A percentile compares a stretch with the other conserved stretches of the same genome.
Conservation (phyloP, 78 protist genomes). For the Blattamonas nauphoetae region DNA sequence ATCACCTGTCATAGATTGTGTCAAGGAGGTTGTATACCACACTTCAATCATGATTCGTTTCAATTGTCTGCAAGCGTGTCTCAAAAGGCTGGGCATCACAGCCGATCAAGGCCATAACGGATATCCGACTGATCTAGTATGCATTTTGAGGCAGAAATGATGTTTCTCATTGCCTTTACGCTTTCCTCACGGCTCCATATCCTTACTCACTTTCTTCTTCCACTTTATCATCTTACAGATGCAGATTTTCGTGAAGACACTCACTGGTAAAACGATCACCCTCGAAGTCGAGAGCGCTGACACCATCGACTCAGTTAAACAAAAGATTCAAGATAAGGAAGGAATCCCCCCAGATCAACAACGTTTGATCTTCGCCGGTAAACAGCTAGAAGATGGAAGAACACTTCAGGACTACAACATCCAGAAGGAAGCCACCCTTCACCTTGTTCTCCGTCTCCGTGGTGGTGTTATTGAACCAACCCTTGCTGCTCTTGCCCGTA, state of each 20-base stretch:
- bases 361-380: constrained; percentile 51
- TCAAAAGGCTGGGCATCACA: too few species aligned
- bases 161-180: too few species aligned
- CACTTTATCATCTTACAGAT: neutral
- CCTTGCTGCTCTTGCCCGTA: constrained; percentile 83
- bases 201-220: too few species aligned
- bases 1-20: too few species aligned
- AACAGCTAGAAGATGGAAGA: constrained; percentile 56
- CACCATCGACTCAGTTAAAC: constrained; percentile 91
- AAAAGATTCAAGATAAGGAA: constrained; percentile 93
- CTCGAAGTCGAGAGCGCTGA: constrained; percentile 88
- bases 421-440: constrained; percentile 80
- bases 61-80: too few species aligned
- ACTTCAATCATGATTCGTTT: too few species aligned
- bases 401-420: constrained; percentile 53
- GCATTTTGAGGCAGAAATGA: too few species aligned
- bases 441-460: constrained; percentile 63
- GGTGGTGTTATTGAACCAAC: constrained; percentile 92
- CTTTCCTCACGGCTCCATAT: too few species aligned
- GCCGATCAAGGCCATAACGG: too few species aligned
- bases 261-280: constrained; percentile 96
- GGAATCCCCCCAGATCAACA: constrained; percentile 55
- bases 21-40: too few species aligned
- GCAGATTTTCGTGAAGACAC: constrained; percentile 92
- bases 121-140: too few species aligned